Conservation (phyloP, 1,284 basidiomycete genomes). For the Xerocomus nothofagi region DNA sequence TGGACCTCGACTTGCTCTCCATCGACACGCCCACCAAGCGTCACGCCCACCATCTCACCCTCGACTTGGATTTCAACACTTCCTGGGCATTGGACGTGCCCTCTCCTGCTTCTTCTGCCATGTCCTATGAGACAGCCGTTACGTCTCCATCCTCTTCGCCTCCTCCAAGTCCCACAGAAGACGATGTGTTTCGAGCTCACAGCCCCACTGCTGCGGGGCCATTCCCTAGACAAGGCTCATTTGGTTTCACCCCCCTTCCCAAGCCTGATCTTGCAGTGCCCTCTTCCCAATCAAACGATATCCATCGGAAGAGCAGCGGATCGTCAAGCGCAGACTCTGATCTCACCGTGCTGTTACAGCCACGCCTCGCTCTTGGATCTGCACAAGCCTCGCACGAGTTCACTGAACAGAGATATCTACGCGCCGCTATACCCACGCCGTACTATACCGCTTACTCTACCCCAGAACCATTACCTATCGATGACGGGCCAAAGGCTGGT, state of each 20-base stretch:
- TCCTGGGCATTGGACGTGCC: slow-evolving; percentile 20
- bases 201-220: background rate
- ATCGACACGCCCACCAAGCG: slow-evolving; percentile 5
- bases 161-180: slow-evolving; percentile 13
- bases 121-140: slow-evolving; percentile 30
- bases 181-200: slow-evolving; percentile 18
- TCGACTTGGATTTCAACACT: slow-evolving; percentile 25
- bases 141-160: slow-evolving; percentile 14
- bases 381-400: slow-evolving; percentile 7
- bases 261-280: slow-evolving; percentile 5
- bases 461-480: slow-evolving; percentile 26
- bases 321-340: slow-evolving; percentile 25
- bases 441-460: slow-evolving; percentile 37
- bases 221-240: slow-evolving; percentile 6
- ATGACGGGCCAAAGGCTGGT: slow-evolving; percentile 25
- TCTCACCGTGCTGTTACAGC: slow-evolving; percentile 19
- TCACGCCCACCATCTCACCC: slow-evolving; percentile 20
- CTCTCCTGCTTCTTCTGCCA: slow-evolving; percentile 21
- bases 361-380: slow-evolving; percentile 12
- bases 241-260: slow-evolving; percentile 9
- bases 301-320: slow-evolving; percentile 7
- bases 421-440: slow-evolving; percentile 29
- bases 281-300: slow-evolving; percentile 2
- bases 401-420: slow-evolving; percentile 19
- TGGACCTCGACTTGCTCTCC: slow-evolving; percentile 18